phyloP scores from a whole-genome alignment of 768 basidiomycete species.

The Astraeus odoratus region DNA sequence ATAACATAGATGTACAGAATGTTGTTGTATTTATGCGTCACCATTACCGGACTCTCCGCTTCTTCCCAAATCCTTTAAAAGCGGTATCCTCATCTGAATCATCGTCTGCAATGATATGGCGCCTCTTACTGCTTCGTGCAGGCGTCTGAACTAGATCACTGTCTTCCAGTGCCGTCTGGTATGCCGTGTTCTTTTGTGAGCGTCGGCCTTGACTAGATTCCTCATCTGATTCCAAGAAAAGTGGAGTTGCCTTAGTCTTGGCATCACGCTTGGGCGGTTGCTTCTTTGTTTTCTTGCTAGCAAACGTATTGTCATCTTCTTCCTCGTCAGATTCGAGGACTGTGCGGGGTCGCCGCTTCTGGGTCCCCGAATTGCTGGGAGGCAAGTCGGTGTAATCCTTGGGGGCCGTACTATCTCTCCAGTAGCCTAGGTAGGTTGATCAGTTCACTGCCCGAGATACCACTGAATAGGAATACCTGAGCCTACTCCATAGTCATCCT shows the following conservation, averaged over 20 bases:
- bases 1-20: neutral
- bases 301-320: slow-evolving; percentile 10
- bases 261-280: slow-evolving; percentile 14
- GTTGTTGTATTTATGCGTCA: neutral
- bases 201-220: slow-evolving; percentile 20
- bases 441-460: slow-evolving; percentile 1
- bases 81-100: slow-evolving; percentile 67
- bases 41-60: slow-evolving; percentile 12
- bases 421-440: slow-evolving; percentile 38
- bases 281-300: slow-evolving; percentile 8
- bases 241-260: slow-evolving; percentile 27
- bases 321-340: slow-evolving; percentile 39
- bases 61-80: slow-evolving; percentile 56
- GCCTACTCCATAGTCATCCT: slow-evolving; percentile 50
- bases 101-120: slow-evolving; percentile 45
- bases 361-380: slow-evolving; percentile 15
- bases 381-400: slow-evolving; percentile 12
- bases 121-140: slow-evolving; percentile 16
- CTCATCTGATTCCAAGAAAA: slow-evolving; percentile 50
- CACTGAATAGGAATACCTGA: slow-evolving; percentile 30
- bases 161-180: slow-evolving; percentile 5
- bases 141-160: slow-evolving; percentile 3
- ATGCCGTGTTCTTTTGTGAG: slow-evolving; percentile 1
- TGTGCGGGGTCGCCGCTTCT: slow-evolving; percentile 22
- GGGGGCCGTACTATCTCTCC: slow-evolving; percentile 36